phyloP scores from a whole-genome alignment of 2,329 filamentous ascomycete species.

The Sclerotinia sclerotiorum region DNA sequence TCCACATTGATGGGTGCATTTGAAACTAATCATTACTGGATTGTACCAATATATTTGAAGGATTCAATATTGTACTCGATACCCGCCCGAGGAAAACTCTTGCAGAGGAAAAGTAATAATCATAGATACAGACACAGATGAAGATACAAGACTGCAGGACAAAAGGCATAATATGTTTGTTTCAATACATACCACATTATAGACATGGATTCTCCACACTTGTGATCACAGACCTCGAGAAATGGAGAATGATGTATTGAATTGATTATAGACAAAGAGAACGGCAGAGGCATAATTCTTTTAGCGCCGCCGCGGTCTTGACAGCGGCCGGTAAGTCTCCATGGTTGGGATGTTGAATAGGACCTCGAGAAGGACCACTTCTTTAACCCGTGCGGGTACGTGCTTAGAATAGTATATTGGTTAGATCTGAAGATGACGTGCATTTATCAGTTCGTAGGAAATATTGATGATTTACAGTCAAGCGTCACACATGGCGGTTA shows the following conservation, averaged over 20 bases:
- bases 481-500: slow-evolving; percentile 14
- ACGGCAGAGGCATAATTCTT: not conserved
- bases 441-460: not conserved
- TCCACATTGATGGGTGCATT: not conserved
- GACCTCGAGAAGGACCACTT: not conserved
- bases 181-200: slow-evolving; percentile 3
- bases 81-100: not conserved
- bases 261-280: not conserved
- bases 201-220: slow-evolving; percentile 2
- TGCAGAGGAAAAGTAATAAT: not conserved
- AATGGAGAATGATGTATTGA: not conserved
- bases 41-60: not conserved
- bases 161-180: not conserved
- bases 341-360: not conserved
- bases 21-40: not conserved
- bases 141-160: not conserved
- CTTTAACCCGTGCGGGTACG: slow-evolving; percentile 14
- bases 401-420: slow-evolving; percentile 16
- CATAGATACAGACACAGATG: not conserved
- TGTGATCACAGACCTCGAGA: not conserved
- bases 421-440: slow-evolving; percentile 7
- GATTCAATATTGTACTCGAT: not conserved
- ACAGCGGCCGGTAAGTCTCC: slow-evolving; percentile 5
- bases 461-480: not conserved
- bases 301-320: slow-evolving; percentile 8